Conservation (phyloP, 2,329 filamentous ascomycete species). For the Fusarium floridanum region DNA sequence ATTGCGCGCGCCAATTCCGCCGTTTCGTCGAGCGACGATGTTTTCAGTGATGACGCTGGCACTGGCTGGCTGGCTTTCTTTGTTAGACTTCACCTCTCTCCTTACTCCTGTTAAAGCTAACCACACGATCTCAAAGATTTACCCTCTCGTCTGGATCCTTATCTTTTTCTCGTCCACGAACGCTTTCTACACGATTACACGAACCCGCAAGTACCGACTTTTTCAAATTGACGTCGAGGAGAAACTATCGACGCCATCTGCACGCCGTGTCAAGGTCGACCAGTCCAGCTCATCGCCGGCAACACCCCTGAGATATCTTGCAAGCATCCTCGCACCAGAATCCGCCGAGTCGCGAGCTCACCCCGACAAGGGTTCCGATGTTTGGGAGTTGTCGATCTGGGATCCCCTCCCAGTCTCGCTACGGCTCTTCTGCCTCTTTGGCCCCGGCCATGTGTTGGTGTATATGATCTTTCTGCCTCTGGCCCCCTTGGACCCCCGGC, state of each 20-base stretch:
- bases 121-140: constrained; percentile 62
- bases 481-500: constrained; percentile 78
- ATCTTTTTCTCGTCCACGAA: constrained; percentile 78
- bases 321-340: constrained; percentile 74
- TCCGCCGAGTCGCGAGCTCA: constrained; percentile 87
- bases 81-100: constrained; percentile 55
- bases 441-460: constrained; percentile 90
- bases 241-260: constrained; percentile 83
- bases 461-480: constrained; percentile 92
- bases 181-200: constrained; percentile 83
- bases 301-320: constrained; percentile 82
- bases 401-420: constrained; percentile 89
- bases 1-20: constrained; percentile 84
- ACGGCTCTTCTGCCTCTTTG: constrained; percentile 89
- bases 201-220: constrained; percentile 88
- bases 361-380: constrained; percentile 84
- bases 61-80: constrained; percentile 73
- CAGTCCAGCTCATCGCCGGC: constrained; percentile 79
- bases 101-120: constrained; percentile 20
- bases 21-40: constrained; percentile 75
- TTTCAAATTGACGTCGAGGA: constrained; percentile 89
- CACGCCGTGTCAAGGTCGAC: constrained; percentile 83
- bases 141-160: constrained; percentile 78
- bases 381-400: constrained; percentile 96
- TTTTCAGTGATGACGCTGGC: constrained; percentile 81